phyloP scores from a whole-genome alignment of 2,329 filamentous ascomycete species.

The Mycogone perniciosa region DNA sequence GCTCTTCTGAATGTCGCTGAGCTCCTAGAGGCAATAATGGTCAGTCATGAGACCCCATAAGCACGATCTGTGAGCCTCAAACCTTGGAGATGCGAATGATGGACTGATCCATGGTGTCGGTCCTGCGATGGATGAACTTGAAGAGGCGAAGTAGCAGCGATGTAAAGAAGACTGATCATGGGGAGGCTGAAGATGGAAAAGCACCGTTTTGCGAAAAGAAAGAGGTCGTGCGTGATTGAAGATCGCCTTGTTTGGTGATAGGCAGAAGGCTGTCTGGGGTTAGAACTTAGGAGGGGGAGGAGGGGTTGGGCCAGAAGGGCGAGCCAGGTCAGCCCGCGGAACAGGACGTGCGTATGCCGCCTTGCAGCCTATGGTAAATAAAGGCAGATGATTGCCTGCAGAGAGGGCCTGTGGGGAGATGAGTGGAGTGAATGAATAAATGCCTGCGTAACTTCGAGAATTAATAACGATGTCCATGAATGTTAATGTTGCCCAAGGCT shows the following conservation, averaged over 20 bases:
- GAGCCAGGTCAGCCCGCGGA: slow-evolving; percentile 3
- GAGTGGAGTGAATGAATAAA: background rate
- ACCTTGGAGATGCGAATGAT: slow-evolving; percentile 84
- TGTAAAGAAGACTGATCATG: slow-evolving; percentile 10
- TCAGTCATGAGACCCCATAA: slow-evolving; percentile 5
- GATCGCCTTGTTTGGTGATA: slow-evolving; percentile 1
- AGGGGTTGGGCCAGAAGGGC: slow-evolving; percentile 4
- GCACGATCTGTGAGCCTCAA: background rate
- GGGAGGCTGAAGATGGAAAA: slow-evolving; percentile 1
- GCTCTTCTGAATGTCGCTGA: slow-evolving; percentile 76
- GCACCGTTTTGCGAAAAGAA: background rate
- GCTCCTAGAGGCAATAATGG: slow-evolving; percentile 52
- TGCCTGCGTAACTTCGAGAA: background rate
- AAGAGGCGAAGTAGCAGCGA: slow-evolving; percentile 4
- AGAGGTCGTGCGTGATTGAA: background rate
- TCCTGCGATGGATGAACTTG: slow-evolving; percentile 1
- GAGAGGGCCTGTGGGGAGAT: background rate
- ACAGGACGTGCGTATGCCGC: background rate
- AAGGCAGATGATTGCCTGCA: too few relatives aligned
- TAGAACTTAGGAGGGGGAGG: background rate
- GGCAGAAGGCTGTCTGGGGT: slow-evolving; percentile 3
- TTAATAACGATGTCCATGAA: background rate
- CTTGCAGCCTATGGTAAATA: background rate
- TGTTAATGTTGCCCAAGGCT: too few relatives aligned
- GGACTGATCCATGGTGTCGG: slow-evolving; percentile 58